phyloP scores from a whole-genome alignment of 176 grass and related monocot species.

The Triticum turgidum region DNA sequence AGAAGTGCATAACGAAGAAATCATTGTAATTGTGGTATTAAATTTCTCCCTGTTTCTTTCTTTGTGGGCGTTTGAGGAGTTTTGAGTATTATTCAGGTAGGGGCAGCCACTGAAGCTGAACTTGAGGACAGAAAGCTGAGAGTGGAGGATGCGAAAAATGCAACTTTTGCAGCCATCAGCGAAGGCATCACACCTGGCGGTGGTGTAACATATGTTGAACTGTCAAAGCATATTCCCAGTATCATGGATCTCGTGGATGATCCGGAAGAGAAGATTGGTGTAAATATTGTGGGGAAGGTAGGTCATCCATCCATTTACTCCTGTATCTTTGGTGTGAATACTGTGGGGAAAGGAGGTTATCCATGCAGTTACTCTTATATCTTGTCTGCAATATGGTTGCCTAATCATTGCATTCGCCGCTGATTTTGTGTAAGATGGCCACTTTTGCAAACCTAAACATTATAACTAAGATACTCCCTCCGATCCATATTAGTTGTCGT shows the following conservation, averaged over 20 bases:
- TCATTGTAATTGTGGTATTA: neutral
- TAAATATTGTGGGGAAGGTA: slow-evolving; percentile 88
- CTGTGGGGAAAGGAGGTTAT: no score
- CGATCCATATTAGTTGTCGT: no score
- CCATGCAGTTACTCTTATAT: neutral
- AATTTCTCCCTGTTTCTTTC: neutral
- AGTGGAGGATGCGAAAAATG: slow-evolving; percentile 95
- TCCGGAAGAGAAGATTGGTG: slow-evolving; percentile 87
- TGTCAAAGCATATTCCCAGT: slow-evolving; percentile 72
- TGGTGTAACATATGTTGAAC: slow-evolving; percentile 65
- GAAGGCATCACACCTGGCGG: slow-evolving; percentile 94
- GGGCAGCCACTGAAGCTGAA: slow-evolving; percentile 84
- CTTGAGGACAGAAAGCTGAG: slow-evolving; percentile 95
- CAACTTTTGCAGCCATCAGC: slow-evolving; percentile 85
- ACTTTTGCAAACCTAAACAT: neutral
- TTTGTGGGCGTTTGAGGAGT: slow-evolving; percentile 26
- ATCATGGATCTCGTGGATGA: slow-evolving; percentile 68
- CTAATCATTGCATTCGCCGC: neutral
- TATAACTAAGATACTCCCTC: neutral
- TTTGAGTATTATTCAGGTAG: slow-evolving; percentile 67
- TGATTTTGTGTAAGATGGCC: neutral
- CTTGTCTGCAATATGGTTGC: neutral
- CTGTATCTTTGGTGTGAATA: no score
- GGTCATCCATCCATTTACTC: neutral
- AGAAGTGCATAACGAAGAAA: neutral